Base-by-base conservation (phyloP, 345 rosid genomes). In the Camelina sativa region DNA sequence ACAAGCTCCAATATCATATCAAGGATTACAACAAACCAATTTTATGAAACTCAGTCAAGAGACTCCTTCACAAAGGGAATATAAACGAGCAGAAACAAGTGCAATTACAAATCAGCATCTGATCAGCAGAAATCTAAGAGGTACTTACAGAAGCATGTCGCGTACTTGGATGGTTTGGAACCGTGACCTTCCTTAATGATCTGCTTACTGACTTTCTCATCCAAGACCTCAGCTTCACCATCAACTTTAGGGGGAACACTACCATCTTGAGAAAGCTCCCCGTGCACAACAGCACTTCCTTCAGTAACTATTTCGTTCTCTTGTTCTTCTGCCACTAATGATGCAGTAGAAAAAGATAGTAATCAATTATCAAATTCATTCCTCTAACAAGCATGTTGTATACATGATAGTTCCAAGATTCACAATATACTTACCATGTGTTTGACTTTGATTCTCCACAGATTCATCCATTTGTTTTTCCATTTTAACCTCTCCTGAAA, bases 171-270 rank as follows among this genome's bases (percentile, higher is more conserved):
- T 37, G 98, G 97, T 64, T 87, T 94, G 71, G 85, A 90, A 66
- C 97, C 98, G 57, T 88, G 91, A 28, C 98, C 97, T 79, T 91
- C 97, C 85, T 88, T 63, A 6, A 90, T 84, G 75, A 90, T 88
- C 80, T 91, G 67, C 38, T 63, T 63, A 13, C 85, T 85, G 70
- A 94, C 97, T 83, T 90, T 90, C 74, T 87, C 97, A 68, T 86
- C 91, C 78, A 91, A 83, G 70, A 84, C 67, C 71, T 90, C 90
- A 55, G 79, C 86, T 35, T 77, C 82, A 17, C 87, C 81, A 50
- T 91, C 96, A 70, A 85, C 92, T 82, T 84, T 88, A 41, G 96
- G 93, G 50, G 97, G 96, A 59, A 65, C 80, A 71, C 62, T 78
- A 69, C 75, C 89, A 25, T 83, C 88, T 73, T 85, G 89, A 76